Conservation (phyloP, 805 yeast species). For the Starmerella davenportii region DNA sequence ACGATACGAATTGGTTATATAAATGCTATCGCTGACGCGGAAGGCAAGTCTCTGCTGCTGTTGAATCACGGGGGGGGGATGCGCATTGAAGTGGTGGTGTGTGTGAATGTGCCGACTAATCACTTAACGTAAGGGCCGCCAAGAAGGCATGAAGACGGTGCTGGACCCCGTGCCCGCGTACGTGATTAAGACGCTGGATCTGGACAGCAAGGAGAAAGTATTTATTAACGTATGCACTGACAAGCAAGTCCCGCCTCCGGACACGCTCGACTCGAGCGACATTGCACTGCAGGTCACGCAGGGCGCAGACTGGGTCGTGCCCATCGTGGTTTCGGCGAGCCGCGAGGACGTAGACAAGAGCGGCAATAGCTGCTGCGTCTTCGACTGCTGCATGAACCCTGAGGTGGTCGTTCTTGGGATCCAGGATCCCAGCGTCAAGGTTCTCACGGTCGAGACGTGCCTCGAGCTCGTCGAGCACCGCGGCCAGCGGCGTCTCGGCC, state of each 20-base stretch:
- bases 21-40: no score
- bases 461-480: constrained; percentile 56
- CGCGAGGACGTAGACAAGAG: constrained; percentile 42
- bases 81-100: no score
- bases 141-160: no score
- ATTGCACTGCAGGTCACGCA: constrained; percentile 44
- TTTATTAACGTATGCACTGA: constrained; percentile 67
- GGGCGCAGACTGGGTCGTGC: constrained; percentile 69
- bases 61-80: no score
- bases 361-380: constrained; percentile 44
- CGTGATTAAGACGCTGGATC: constrained; percentile 30
- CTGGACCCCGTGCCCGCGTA: constrained; percentile 47
- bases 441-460: constrained; percentile 67
- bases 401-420: constrained; percentile 45
- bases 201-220: constrained; percentile 35
- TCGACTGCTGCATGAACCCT: constrained; percentile 64
- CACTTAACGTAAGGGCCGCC: no score
- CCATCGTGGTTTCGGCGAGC: constrained; percentile 49
- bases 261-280: constrained; percentile 19
- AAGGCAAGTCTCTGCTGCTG: no score
- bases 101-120: no score
- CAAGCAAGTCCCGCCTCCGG: constrained; percentile 47
- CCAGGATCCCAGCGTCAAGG: constrained; percentile 38
- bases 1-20: no score
- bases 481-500: constrained; percentile 33